Evolutionary conservation across 2,329 filamentous ascomycete species (phyloP).

Genomic region (Orbilia blumenaviensis): DNA sequence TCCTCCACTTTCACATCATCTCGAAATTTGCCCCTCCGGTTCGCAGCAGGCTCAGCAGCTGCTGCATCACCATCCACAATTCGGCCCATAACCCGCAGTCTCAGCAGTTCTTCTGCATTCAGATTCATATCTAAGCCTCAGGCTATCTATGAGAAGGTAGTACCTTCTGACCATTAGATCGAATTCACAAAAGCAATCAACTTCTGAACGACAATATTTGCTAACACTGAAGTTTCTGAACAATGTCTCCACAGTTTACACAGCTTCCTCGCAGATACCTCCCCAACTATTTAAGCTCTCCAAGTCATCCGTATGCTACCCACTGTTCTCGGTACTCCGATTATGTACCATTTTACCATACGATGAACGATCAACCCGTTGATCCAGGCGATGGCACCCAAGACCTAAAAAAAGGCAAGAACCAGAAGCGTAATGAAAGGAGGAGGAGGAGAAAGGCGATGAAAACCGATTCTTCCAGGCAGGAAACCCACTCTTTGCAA

Average conservation of each 20-base stretch:
- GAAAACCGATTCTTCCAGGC: background rate
- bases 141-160: slow-evolving; percentile 31
- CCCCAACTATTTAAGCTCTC: background rate
- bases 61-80: slow-evolving; percentile 38
- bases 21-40: background rate
- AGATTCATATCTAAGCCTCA: background rate
- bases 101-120: slow-evolving; percentile 36
- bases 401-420: background rate
- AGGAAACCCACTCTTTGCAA: background rate
- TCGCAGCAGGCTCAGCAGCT: slow-evolving; percentile 1
- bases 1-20: background rate
- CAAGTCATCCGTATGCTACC: slow-evolving; percentile 38
- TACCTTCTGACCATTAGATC: background rate
- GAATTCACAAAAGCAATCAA: background rate
- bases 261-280: slow-evolving; percentile 9
- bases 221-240: slow-evolving; percentile 14
- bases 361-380: slow-evolving; percentile 30
- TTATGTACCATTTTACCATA: slow-evolving; percentile 43
- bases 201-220: background rate
- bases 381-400: background rate
- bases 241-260: slow-evolving; percentile 39
- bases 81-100: slow-evolving; percentile 21
- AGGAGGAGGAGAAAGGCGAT: background rate
- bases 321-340: slow-evolving; percentile 19
- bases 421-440: background rate